These are phyloP conservation scores for Yarrowia porcina DNA, from an alignment of 805 yeast species.

Conservation along the genomic window DNA sequence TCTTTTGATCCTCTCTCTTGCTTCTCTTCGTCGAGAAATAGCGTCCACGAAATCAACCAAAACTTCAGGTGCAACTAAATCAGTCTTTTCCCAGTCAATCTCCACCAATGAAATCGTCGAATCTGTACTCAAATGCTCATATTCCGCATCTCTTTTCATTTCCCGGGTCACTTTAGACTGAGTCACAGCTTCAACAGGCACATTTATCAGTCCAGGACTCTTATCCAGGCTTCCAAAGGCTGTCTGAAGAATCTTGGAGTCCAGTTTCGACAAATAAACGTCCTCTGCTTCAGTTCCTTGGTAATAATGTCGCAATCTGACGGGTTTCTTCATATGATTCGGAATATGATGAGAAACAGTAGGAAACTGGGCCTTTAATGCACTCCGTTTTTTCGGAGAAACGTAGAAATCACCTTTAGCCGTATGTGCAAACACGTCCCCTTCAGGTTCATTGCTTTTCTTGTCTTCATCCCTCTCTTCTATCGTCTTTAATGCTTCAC, in stretches of 20 bases:
- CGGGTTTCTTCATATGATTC: not conserved
- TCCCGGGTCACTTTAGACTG: not conserved
- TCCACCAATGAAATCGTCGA: not conserved
- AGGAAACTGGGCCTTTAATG: slow-evolving; percentile 9
- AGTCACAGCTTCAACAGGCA: not conserved
- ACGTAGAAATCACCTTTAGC: slow-evolving; percentile 8
- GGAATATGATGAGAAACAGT: slow-evolving; percentile 6
- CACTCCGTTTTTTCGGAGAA: slow-evolving; percentile 2
- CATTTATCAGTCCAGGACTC: not conserved
- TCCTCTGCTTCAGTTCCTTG: not conserved
- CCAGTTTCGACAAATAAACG: not conserved
- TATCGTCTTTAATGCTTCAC: not conserved
- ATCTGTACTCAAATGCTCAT: not conserved
- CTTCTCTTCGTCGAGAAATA: not conserved
- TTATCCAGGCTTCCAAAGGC: slow-evolving; percentile 2
- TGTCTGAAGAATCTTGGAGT: not conserved
- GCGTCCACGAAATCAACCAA: not conserved
- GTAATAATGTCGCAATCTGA: not conserved
- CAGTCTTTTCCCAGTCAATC: slow-evolving; percentile 12
- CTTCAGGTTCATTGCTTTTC: not conserved
- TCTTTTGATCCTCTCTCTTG: not conserved
- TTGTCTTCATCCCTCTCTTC: not conserved
- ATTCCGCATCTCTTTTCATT: not conserved
- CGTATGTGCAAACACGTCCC: not conserved
- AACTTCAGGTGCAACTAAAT: not conserved